phyloP scores from a whole-genome alignment of 768 basidiomycete species.

The Naematelia aurantialba region DNA sequence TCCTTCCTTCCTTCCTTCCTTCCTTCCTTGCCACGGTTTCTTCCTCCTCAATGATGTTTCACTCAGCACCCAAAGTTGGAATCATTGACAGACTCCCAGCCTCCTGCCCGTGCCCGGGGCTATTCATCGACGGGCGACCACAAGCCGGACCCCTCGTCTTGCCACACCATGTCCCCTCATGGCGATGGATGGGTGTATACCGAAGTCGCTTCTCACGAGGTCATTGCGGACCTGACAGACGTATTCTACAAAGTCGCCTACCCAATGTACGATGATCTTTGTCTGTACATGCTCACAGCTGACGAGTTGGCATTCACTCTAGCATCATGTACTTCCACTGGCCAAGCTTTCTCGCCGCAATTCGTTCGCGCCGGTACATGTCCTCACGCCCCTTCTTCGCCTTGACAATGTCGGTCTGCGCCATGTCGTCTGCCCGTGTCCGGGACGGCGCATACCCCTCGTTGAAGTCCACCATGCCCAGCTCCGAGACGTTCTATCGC shows the following conservation, averaged over 20 bases:
- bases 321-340: slow-evolving; percentile 20
- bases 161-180: not conserved
- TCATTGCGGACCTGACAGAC: slow-evolving; percentile 20
- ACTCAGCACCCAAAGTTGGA: too few relatives aligned
- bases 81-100: too few relatives aligned
- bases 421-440: slow-evolving; percentile 18
- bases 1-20: too few relatives aligned
- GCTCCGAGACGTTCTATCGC: slow-evolving; percentile 31
- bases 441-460: slow-evolving; percentile 20
- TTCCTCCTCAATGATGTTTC: too few relatives aligned
- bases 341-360: slow-evolving; percentile 14
- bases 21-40: too few relatives aligned
- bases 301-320: slow-evolving; percentile 4
- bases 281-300: not conserved
- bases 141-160: slow-evolving; percentile 2
- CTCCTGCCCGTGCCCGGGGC: not conserved
- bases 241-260: slow-evolving; percentile 23
- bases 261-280: slow-evolving; percentile 27
- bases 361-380: slow-evolving; percentile 11
- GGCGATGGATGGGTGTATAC: slow-evolving; percentile 18
- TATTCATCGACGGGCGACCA: not conserved
- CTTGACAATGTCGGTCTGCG: slow-evolving; percentile 21
- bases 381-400: slow-evolving; percentile 18
- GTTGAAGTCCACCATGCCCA: not conserved
- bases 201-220: slow-evolving; percentile 9